phyloP scores from a whole-genome alignment of 139 green algal genomes.

The Auxenochlorella pyrenoidosa region DNA sequence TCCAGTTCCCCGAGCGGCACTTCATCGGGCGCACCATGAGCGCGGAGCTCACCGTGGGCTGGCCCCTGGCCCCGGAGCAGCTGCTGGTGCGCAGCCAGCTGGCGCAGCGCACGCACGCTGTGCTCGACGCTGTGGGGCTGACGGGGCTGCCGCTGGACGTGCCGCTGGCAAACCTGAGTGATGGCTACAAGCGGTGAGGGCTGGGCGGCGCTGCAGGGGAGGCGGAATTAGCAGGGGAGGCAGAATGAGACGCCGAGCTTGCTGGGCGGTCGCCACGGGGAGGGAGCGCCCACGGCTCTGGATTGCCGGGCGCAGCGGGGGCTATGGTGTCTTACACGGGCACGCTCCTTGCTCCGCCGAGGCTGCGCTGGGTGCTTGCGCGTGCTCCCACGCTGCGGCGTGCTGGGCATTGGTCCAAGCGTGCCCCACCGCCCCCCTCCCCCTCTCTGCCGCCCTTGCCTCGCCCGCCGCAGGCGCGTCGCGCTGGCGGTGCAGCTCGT shows the following conservation, averaged over 20 bases:
- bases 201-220: neutral
- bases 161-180: slow-evolving; percentile 73
- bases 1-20: slow-evolving; percentile 97
- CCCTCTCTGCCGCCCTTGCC: neutral
- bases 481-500: slow-evolving; percentile 92
- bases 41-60: slow-evolving; percentile 73
- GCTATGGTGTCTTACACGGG: too few species aligned
- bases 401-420: too few species aligned
- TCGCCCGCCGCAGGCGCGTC: slow-evolving; percentile 56
- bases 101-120: slow-evolving; percentile 40
- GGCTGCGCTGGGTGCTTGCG: too few species aligned
- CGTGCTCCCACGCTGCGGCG: too few species aligned
- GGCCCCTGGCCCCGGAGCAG: slow-evolving; percentile 52
- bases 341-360: neutral
- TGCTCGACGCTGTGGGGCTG: slow-evolving; percentile 80
- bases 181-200: slow-evolving; percentile 86
- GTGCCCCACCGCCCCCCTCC: neutral
- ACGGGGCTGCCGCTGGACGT: slow-evolving; percentile 67
- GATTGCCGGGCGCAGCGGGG: too few species aligned
- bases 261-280: too few species aligned
- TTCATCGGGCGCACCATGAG: slow-evolving; percentile 78
- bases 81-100: slow-evolving; percentile 34
- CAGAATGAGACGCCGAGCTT: neutral
- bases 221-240: neutral
- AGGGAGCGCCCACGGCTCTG: too few species aligned